Evolutionary conservation across 2,329 filamentous ascomycete species (phyloP), one percentile per base, ranked within the genome.

Genomic region (Fusarium sp.): DNA sequence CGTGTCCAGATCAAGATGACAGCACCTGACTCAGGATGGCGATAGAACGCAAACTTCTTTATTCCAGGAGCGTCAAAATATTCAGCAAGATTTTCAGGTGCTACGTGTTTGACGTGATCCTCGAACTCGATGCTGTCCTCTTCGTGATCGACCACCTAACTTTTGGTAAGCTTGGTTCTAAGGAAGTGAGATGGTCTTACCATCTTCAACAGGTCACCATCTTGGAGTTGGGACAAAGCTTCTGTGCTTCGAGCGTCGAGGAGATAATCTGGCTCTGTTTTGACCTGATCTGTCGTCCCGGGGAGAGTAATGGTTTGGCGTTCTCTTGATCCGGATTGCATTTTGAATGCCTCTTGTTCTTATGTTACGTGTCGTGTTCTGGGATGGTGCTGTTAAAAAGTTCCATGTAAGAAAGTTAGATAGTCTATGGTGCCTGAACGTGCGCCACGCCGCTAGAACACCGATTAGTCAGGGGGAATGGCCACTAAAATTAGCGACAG

Each of bases 1-100:
- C 45, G 54, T 29, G 66, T 60, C 69, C 69, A 72, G 39, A 72
- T 60, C 59, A 72, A 48, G 48, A 72, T 11, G 6, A 51, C 63
- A 18, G n/a, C 49, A 16, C 27, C n/a, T 18, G 54, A 66, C 8
- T 3, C 51, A 19, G 55, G 58, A 39, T 63, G 11, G 10, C 44
- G 54, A 63, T 72, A 70, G 4, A 67, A 67, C 4, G 31, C 45
- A 21, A 67, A 70, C 2, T 19, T 61, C 7, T n/a, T 48, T 1
- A 55, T 51, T 2, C 39, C 33, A 2, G 67, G 66, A 8, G 10
- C 9, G 10, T 37, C 11, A 27, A 67, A 46, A 16, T 63, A 46
- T 4, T 18, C 10, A 4, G 23, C 39, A 4, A 72, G 14, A 5
- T 46, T n/a, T 5, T 51, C 62, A 10, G 62, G 62, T 7, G 49